These are phyloP conservation scores for Candida broadrunensis DNA, from an alignment of 805 yeast species.

Conservation along the genomic window DNA sequence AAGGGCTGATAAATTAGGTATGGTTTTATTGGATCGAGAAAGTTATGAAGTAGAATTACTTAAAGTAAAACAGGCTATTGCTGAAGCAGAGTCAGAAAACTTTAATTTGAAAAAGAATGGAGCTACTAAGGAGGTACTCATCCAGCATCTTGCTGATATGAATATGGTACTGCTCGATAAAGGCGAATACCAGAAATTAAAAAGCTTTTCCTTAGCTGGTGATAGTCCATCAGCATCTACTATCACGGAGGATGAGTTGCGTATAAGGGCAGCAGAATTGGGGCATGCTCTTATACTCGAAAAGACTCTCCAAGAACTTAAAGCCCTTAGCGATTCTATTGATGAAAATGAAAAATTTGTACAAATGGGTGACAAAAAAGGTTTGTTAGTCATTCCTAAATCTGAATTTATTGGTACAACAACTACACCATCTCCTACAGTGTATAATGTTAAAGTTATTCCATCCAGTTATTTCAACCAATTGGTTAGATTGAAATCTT, in stretches of 20 bases:
- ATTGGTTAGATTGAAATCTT: slow-evolving; percentile 43
- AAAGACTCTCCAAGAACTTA: slow-evolving; percentile 15
- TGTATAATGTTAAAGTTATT: slow-evolving; percentile 55
- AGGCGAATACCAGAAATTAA: slow-evolving; percentile 27
- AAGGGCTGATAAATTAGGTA: slow-evolving; percentile 23
- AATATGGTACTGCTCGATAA: slow-evolving; percentile 29
- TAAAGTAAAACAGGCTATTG: slow-evolving; percentile 20
- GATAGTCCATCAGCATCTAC: slow-evolving; percentile 19
- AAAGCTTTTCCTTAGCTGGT: slow-evolving; percentile 11
- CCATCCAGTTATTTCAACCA: slow-evolving; percentile 65
- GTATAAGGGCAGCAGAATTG: not conserved
- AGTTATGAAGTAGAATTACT: slow-evolving; percentile 23
- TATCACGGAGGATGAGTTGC: not conserved
- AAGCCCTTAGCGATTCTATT: slow-evolving; percentile 16
- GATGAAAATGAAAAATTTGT: slow-evolving; percentile 23
- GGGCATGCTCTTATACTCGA: slow-evolving; percentile 8
- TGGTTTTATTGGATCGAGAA: slow-evolving; percentile 17
- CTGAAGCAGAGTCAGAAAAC: slow-evolving; percentile 29
- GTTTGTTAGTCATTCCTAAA: slow-evolving; percentile 55
- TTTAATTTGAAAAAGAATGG: slow-evolving; percentile 14
- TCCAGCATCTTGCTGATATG: slow-evolving; percentile 23
- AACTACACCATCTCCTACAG: slow-evolving; percentile 52
- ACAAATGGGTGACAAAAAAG: slow-evolving; percentile 41
- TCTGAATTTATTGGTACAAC: slow-evolving; percentile 64
- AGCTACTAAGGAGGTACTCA: slow-evolving; percentile 19